Evolutionary conservation across 2,329 filamentous ascomycete genomes (phyloP), one percentile per base, ranked within the genome.

Genomic region (Penicillium sp.): DNA sequence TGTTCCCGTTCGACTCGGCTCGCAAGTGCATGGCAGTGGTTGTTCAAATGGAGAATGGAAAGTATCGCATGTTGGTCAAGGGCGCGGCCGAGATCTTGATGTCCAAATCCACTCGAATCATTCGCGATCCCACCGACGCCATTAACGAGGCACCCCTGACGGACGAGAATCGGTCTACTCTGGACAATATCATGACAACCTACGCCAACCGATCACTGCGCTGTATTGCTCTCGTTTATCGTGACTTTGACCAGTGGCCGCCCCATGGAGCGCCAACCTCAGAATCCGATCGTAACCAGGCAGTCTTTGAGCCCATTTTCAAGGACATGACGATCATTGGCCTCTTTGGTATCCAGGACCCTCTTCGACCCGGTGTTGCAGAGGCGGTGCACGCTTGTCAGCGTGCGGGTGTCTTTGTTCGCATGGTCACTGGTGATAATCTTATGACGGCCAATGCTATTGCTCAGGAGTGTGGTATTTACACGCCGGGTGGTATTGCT

Each of bases 351-450:
- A 93, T 94, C 61, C 90, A 93, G 71, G 90, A 94, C 73, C 90
- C 90, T 46, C 83, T 93, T 13, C 89, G 90, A 60, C 82, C 85
- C 0, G 90, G 89, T 61, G 90, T 93, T n/a, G 81, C 81, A 1
- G 85, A 91, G 53, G 89, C 90, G 11, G 90, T 94, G 31, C 80
- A 79, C 59, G 82, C 87, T 58, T 93, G 90, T 70, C 89, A 93
- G 71, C 82, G 84, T 56, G 90, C 90, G 4, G 90, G 90, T 60
- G 90, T 94, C 11, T 84, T 89, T 60, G 89, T 93, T 18, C 89
- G 90, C 69, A 94, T 94, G 90, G 90, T 94, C 2, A 94, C 90
- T 4, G 90, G 90, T 63, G 90, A 94, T 77, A 93, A 94, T 77
- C 86, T 89, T 65, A 78, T 90, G 59, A 94, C 90, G 7, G 90